phyloP scores from a whole-genome alignment of 202 grass and related monocot genomes.

The Carex arenaria region DNA sequence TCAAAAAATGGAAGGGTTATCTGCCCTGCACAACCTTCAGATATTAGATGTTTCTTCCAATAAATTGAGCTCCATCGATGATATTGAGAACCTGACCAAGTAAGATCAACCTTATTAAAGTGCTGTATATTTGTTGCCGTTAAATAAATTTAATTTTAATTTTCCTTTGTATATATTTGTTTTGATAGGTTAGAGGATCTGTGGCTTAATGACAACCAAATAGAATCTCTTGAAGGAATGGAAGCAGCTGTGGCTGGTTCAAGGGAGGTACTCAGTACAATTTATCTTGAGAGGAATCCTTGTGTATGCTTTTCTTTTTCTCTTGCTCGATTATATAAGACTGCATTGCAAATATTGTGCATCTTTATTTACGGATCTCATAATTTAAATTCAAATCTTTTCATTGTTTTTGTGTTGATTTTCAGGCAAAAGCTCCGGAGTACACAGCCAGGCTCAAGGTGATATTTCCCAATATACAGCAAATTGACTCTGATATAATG shows the following conservation, averaged over 20 bases:
- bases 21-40: constrained; percentile 72
- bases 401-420: constrained; percentile 10
- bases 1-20: constrained; percentile 87
- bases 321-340: neutral
- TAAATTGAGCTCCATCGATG: constrained; percentile 57
- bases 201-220: constrained; percentile 98
- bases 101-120: constrained; percentile 21
- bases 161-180: neutral
- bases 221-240: constrained; percentile 71
- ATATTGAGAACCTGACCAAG: constrained; percentile 76
- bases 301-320: constrained; percentile 56
- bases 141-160: neutral
- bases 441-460: constrained; percentile 51
- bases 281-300: constrained; percentile 95
- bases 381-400: neutral
- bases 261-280: constrained; percentile 63
- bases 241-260: constrained; percentile 60
- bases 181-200: constrained; percentile 73
- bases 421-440: constrained; percentile 56
- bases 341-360: neutral
- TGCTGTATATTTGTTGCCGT: neutral
- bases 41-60: constrained; percentile 93
- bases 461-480: constrained; percentile 72
- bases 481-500: constrained; percentile 74
- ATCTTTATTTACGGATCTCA: neutral